Conservation (phyloP, 306 rosid genomes). For the Begonia fuchsioides region DNA sequence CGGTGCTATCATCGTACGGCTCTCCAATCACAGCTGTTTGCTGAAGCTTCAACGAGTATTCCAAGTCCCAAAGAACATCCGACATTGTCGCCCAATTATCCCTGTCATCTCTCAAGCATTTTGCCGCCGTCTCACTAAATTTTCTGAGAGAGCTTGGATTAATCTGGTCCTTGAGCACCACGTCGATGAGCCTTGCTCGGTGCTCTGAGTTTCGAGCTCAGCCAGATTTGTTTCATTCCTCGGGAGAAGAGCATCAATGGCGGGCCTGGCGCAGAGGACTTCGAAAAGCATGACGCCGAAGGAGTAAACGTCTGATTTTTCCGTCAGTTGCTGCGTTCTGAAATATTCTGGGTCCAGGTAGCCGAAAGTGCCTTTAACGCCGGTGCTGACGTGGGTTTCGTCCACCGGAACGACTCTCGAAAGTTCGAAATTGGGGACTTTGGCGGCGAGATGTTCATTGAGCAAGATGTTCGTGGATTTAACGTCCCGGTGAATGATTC, state of each 20-base stretch:
- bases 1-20: slow-evolving; percentile 30
- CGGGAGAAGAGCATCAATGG: slow-evolving; percentile 23
- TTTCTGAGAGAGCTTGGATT: slow-evolving; percentile 32
- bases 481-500: slow-evolving; percentile 43
- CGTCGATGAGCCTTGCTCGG: slow-evolving; percentile 33
- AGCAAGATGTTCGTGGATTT: slow-evolving; percentile 42
- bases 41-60: slow-evolving; percentile 41
- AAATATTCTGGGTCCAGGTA: slow-evolving; percentile 45
- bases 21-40: slow-evolving; percentile 16
- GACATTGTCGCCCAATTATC: slow-evolving; percentile 33
- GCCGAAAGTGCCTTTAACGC: slow-evolving; percentile 37
- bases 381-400: slow-evolving; percentile 35
- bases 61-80: slow-evolving; percentile 47
- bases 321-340: slow-evolving; percentile 25
- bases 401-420: slow-evolving; percentile 24
- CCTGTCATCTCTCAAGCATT: slow-evolving; percentile 26
- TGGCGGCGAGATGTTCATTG: slow-evolving; percentile 25
- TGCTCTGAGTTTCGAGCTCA: slow-evolving; percentile 37
- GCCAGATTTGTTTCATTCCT: slow-evolving; percentile 35
- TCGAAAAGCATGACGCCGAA: slow-evolving; percentile 41
- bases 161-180: slow-evolving; percentile 20
- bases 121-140: slow-evolving; percentile 26
- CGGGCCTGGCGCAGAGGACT: slow-evolving; percentile 33
- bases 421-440: slow-evolving; percentile 47
- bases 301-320: slow-evolving; percentile 41